phyloP scores from a whole-genome alignment of 23 red algal genomes.

The Porphyridium purpureum region DNA sequence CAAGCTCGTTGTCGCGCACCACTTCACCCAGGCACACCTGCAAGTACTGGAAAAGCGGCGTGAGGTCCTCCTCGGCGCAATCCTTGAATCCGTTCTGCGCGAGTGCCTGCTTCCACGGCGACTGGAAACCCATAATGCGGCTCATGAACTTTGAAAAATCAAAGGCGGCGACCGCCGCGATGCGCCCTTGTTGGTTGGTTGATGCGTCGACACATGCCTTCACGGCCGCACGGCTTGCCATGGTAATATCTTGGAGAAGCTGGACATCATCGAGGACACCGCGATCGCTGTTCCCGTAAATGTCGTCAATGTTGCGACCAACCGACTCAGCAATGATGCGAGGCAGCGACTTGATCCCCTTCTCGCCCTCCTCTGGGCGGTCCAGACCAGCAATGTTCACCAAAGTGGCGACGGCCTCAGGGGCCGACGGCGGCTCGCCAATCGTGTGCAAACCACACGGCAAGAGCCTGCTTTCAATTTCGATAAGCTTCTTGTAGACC shows the following conservation, averaged over 20 bases:
- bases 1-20: constrained; percentile 78
- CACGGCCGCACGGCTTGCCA: constrained; percentile 72
- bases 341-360: constrained; percentile 33
- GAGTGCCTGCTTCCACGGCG: constrained; percentile 47
- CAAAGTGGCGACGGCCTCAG: constrained; percentile 87
- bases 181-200: constrained; percentile 72
- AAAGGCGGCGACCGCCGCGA: constrained; percentile 43
- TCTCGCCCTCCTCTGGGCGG: constrained; percentile 51
- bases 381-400: constrained; percentile 95
- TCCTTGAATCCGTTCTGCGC: constrained; percentile 66
- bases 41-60: constrained; percentile 67
- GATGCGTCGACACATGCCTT: constrained; percentile 49
- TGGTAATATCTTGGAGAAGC: constrained; percentile 61
- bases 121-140: constrained; percentile 37
- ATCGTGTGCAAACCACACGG: constrained; percentile 94
- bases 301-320: constrained; percentile 78
- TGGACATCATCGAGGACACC: constrained; percentile 87
- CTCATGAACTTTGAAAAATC: constrained; percentile 42
- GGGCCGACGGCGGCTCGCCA: constrained; percentile 79
- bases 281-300: constrained; percentile 58
- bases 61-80: constrained; percentile 50
- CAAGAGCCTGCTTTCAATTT: constrained; percentile 84
- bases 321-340: constrained; percentile 77
- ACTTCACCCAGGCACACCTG: constrained; percentile 87
- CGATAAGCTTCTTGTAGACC: constrained; percentile 89